These are phyloP conservation scores for Cryphonectria radicalis DNA, from an alignment of 2,329 filamentous ascomycete species.

Conservation along the genomic window DNA sequence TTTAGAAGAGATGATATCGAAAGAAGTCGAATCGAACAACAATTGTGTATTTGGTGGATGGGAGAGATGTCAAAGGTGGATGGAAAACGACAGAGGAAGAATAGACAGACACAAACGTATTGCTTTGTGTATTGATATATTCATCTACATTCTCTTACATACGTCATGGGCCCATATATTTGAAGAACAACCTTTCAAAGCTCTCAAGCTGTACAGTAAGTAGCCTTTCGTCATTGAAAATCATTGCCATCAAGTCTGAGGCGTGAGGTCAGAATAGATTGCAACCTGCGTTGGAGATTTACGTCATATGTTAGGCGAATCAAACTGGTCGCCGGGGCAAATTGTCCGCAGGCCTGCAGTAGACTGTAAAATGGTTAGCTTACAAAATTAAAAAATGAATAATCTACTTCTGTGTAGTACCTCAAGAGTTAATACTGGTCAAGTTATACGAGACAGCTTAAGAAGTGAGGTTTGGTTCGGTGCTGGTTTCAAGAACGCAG, in stretches of 20 bases:
- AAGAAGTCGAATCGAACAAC: too few relatives aligned
- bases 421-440: background rate
- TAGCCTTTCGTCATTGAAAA: constrained; percentile 26
- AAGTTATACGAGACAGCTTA: background rate
- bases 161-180: constrained; percentile 23
- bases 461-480: background rate
- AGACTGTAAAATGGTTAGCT: background rate
- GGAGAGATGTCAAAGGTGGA: background rate
- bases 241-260: constrained; percentile 14
- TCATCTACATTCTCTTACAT: constrained; percentile 6
- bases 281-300: constrained; percentile 20
- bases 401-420: background rate
- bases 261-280: constrained; percentile 14
- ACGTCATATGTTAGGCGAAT: constrained; percentile 23
- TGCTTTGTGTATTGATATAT: constrained; percentile 26
- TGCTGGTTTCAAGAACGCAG: background rate
- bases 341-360: background rate
- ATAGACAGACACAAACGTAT: too few relatives aligned
- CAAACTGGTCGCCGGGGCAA: background rate
- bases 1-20: background rate
- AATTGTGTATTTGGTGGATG: background rate
- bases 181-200: background rate
- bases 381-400: background rate
- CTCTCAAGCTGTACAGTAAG: background rate
- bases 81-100: background rate